phyloP scores from a whole-genome alignment of 108 stramenopile genomes.

The Pseudonitzschia multistriata region DNA sequence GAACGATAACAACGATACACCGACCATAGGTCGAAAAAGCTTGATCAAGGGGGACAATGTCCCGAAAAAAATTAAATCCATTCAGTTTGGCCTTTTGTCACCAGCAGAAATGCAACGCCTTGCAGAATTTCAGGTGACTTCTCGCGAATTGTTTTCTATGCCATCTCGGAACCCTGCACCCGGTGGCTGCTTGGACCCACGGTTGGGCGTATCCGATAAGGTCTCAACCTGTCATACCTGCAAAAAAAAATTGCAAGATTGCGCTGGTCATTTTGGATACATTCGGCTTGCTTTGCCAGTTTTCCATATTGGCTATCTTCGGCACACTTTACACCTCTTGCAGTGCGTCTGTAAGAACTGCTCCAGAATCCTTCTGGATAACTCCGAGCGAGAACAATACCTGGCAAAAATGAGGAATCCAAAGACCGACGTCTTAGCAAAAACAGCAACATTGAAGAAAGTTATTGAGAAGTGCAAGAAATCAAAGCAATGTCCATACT shows the following conservation, averaged over 20 bases:
- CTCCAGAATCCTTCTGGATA: slow-evolving; percentile 83
- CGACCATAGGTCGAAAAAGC: slow-evolving; percentile 40
- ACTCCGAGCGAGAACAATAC: slow-evolving; percentile 54
- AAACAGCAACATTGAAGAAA: slow-evolving; percentile 73
- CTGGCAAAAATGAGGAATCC: slow-evolving; percentile 83
- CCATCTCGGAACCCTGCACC: slow-evolving; percentile 86
- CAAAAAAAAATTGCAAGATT: slow-evolving; percentile 88
- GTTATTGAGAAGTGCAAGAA: slow-evolving; percentile 95
- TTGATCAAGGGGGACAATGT: slow-evolving; percentile 57
- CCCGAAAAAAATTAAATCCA: slow-evolving; percentile 93
- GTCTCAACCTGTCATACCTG: slow-evolving; percentile 88
- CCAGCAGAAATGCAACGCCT: slow-evolving; percentile 89
- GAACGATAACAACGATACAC: slow-evolving; percentile 32
- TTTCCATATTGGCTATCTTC: slow-evolving; percentile 97
- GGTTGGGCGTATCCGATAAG: slow-evolving; percentile 95
- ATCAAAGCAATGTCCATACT: slow-evolving; percentile 78
- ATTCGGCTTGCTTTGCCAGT: slow-evolving; percentile 94
- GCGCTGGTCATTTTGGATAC: slow-evolving; percentile 96
- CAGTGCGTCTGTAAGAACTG: slow-evolving; percentile 98
- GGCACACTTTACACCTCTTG: slow-evolving; percentile 86
- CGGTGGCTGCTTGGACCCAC: slow-evolving; percentile 89
- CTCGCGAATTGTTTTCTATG: slow-evolving; percentile 93
- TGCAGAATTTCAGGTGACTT: slow-evolving; percentile 91
- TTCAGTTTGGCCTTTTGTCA: slow-evolving; percentile 95
- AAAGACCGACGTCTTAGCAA: slow-evolving; percentile 76